Percentiles rank a stretch among this genome's conserved stretches.
These are phyloP conservation scores for Verticillium zaregamsianum DNA, from an alignment of 2,329 filamentous ascomycete genomes.

Conservation along the genomic window DNA sequence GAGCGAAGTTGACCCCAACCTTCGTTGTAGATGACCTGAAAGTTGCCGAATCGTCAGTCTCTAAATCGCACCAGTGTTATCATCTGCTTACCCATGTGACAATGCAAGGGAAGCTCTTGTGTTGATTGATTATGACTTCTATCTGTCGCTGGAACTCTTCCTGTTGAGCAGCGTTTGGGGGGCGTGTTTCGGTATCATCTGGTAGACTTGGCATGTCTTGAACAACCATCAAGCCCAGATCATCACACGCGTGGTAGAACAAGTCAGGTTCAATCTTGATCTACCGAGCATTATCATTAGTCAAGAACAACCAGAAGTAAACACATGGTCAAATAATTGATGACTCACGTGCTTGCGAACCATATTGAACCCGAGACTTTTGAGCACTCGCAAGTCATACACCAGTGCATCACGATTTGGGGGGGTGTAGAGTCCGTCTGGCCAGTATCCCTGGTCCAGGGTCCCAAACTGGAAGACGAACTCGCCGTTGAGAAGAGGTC, in stretches of 20 bases:
- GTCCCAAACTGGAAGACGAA: conserved; percentile 66
- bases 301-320: not conserved
- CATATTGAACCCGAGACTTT: conserved; percentile 65
- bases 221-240: conserved; percentile 61
- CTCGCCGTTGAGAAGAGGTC: conserved; percentile 64
- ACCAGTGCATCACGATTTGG: conserved; percentile 65
- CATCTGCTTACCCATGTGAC: conserved; percentile 50
- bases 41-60: not conserved
- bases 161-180: conserved; percentile 46
- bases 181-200: conserved; percentile 19
- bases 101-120: conserved; percentile 62
- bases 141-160: conserved; percentile 62
- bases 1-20: conserved; percentile 61
- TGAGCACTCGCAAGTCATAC: conserved; percentile 60
- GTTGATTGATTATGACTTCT: conserved; percentile 56
- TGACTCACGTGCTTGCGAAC: conserved; percentile 61
- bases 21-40: conserved; percentile 64
- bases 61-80: not conserved
- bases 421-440: conserved; percentile 62
- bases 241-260: conserved; percentile 65
- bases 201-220: conserved; percentile 67
- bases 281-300: conserved; percentile 17
- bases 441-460: conserved; percentile 69
- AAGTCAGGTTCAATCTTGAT: conserved; percentile 65
- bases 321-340: not conserved